Evolutionary conservation across 495 filamentous ascomycete genomes (phyloP), one percentile per base, ranked within the genome.

Genomic region (Darksidea phi): DNA sequence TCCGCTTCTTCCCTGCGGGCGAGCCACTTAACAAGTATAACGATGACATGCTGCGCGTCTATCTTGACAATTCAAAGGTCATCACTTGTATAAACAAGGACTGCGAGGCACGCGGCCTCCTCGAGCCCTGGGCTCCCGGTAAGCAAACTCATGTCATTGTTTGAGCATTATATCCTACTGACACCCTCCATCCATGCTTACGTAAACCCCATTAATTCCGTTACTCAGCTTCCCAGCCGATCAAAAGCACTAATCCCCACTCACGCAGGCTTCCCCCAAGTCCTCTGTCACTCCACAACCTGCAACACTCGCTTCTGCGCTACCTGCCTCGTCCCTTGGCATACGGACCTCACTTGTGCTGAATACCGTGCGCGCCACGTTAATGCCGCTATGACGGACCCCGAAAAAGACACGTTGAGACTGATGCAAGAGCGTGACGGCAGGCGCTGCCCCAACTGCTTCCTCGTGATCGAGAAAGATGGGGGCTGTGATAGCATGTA

Each of bases 401-500:
- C 60, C 0, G 60, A 63, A 47, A 57, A 51, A 23, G 53, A 52
- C 11, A 63, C 60, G 17, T 38, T 63, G 13, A n/a, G 47, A 5
- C 1, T 63, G 18, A 63, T 63, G 60, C 60, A 63, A 34, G 13
- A n/a, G 3, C 50, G 36, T 17, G 60, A 63, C 25, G 60, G 53
- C 0, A 57, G 57, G 34, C 45, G 60, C 13, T 63, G 60, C 37
- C 60, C 60, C 12, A 63, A 63, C 25, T 63, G 60, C 54, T 57
- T n/a, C 37, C n/a, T 63, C 42, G 60, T 63, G 0, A 63, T 63
- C 20, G 60, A 63, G 48, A 63, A 63, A 24, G 60, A 63, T 21
- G 60, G 60, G 1, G 60, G 60, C 26, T 63, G 60, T 21, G 38
- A 63, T 24, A 48, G 46, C 32, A 57, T 63, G 53, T 63, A 53